Base-by-base conservation (phyloP, 2,329 filamentous ascomycete genomes). In the Rutstroemia sp. region DNA sequence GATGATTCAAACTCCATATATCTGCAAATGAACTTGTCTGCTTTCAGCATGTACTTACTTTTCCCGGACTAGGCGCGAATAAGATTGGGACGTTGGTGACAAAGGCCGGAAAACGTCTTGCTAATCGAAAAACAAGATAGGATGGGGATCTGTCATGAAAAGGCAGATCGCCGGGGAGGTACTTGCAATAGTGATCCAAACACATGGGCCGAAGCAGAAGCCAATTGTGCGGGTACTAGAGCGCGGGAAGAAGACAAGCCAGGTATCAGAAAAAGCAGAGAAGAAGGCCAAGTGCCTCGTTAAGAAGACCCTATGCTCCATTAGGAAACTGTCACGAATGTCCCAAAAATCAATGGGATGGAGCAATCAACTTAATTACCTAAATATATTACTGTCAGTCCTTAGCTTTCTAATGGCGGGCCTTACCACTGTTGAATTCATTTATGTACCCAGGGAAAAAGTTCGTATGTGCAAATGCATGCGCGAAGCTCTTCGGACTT, bases 161-260 rank as follows among this genome's bases (percentile, higher is more conserved):
- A 34, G 30, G 44, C 23, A 47, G 44, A 47, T 49, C 46, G n/a
- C 27, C 46, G n/a, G 27, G 16, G 39, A 21, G 42, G 23, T 7
- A 45, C 19, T 14, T n/a, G 14, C 37, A 45, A 23, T 21, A 44
- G 46, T 45, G 52, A 55, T 18, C 47, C 47, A 55, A 37, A 38
- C 19, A 49, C n/a, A 55, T 55, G 46, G 52, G 46, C 53, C 53
- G 53, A 55, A 50, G 53, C 46, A 50, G 27, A 55, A 45, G 38
- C 45, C 34, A 55, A 23, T 25, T 47, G n/a, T 30, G 47, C 39
- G 27, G 53, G 47, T 45, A 51, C 19, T 51, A 27, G 44, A 51
- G 37, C 34, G 38, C 30, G 47, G 39, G 46, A 55, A 51, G 53
- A 23, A 44, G 21, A 38, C 38, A 41, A 19, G 34, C 16, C 8